Conservation (phyloP, 805 yeast species). For the Kluyveromyces nonfermentans region DNA sequence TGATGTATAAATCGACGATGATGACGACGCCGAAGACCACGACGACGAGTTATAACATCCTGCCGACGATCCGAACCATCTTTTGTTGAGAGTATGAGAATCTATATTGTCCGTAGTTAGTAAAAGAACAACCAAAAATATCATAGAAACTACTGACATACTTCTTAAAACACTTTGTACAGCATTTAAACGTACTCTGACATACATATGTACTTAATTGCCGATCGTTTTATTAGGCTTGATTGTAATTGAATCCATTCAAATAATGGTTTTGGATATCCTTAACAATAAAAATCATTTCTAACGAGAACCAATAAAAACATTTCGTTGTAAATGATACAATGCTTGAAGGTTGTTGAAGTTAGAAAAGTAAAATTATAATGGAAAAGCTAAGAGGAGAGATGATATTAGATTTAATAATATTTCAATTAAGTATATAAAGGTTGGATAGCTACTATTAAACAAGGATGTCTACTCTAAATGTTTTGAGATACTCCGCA, state of each 20-base stretch:
- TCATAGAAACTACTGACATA: neutral
- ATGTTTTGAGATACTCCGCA: slow-evolving; percentile 85
- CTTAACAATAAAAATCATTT: neutral
- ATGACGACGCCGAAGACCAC: slow-evolving; percentile 2
- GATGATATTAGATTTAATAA: too few species aligned
- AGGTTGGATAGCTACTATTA: neutral
- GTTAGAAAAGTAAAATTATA: neutral
- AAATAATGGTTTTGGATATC: too few species aligned
- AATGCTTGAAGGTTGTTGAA: neutral
- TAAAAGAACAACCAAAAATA: neutral
- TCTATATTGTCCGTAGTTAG: slow-evolving; percentile 2
- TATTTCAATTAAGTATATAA: too few species aligned
- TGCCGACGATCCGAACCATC: slow-evolving; percentile 2
- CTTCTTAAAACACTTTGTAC: neutral
- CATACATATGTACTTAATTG: neutral
- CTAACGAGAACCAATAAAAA: slow-evolving; percentile 2
- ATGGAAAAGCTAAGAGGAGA: slow-evolving; percentile 1
- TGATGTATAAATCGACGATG: neutral
- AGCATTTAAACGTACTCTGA: neutral
- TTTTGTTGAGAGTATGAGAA: neutral
- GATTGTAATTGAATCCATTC: neutral
- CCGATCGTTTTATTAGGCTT: neutral
- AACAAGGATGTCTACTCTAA: slow-evolving; percentile 38
- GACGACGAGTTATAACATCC: neutral
- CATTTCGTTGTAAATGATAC: neutral